phyloP scores from a whole-genome alignment of 2,329 filamentous ascomycete species.

The Bipolaris bicolor region DNA sequence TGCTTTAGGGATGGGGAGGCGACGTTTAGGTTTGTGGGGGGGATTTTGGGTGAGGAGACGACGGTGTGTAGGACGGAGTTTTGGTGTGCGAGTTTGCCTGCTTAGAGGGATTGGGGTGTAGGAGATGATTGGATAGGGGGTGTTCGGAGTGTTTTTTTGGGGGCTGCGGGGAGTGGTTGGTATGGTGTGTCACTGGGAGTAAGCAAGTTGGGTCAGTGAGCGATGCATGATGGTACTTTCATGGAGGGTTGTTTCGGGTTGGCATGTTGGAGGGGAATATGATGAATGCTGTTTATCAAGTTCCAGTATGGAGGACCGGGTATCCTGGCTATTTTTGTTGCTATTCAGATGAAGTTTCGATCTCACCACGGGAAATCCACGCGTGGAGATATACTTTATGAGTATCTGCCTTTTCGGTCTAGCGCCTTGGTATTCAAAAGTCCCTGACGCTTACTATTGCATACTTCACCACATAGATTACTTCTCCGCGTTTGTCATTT shows the following conservation, averaged over 20 bases:
- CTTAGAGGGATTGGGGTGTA: not conserved
- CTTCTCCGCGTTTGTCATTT: not conserved
- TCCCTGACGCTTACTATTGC: not conserved
- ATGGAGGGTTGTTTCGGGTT: too few species aligned
- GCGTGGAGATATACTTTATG: not conserved
- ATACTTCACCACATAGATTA: not conserved
- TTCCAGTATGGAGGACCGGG: too few species aligned
- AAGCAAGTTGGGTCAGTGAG: too few species aligned
- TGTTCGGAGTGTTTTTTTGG: not conserved
- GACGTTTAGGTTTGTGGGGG: conserved; percentile 13
- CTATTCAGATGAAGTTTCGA: not conserved
- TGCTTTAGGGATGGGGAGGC: conserved; percentile 28
- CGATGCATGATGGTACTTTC: too few species aligned
- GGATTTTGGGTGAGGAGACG: conserved; percentile 7
- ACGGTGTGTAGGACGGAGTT: conserved; percentile 24
- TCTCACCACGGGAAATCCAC: not conserved
- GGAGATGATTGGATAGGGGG: not conserved
- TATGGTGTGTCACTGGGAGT: too few species aligned
- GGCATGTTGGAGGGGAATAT: too few species aligned
- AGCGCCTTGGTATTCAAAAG: not conserved
- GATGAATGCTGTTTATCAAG: too few species aligned
- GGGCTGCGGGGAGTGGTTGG: too few species aligned
- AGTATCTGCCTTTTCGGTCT: not conserved
- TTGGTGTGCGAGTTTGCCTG: conserved; percentile 24
- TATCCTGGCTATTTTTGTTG: too few species aligned